Conservation (phyloP, 352 stramenopile species). For the Phytophthora pluvialis region DNA sequence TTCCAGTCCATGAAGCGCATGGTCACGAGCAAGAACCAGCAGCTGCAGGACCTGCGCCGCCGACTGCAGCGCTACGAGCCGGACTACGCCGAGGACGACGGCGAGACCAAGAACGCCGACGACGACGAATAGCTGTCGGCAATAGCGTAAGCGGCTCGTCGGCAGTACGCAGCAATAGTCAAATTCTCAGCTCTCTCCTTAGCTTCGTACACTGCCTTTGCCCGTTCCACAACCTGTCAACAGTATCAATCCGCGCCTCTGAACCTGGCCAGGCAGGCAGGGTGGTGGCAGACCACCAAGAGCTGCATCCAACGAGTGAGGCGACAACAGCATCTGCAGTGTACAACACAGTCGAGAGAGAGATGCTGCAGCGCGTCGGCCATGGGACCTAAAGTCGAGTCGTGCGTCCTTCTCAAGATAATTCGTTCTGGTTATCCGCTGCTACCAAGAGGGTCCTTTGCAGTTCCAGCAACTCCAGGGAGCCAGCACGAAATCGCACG, state of each 20-base stretch:
- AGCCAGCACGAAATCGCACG: conserved; percentile 32
- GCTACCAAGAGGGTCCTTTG: conserved; percentile 28
- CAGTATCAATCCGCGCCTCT: too few relatives aligned
- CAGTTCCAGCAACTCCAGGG: conserved; percentile 25
- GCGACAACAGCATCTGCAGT: too few relatives aligned
- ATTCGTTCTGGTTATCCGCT: conserved; percentile 48
- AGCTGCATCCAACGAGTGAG: too few relatives aligned
- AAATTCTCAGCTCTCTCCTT: neutral
- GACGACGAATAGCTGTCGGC: conserved; percentile 43
- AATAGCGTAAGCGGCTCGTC: neutral
- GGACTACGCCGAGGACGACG: conserved; percentile 55
- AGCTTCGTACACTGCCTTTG: too few relatives aligned
- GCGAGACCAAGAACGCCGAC: conserved; percentile 58
- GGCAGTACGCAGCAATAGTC: neutral
- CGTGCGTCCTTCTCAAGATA: conserved; percentile 41
- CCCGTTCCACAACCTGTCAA: too few relatives aligned
- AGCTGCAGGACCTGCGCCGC: conserved; percentile 70
- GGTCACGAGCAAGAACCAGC: conserved; percentile 84
- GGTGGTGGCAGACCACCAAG: too few relatives aligned
- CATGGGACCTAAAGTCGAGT: conserved; percentile 6
- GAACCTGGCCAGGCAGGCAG: too few relatives aligned
- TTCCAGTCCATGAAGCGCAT: conserved; percentile 88
- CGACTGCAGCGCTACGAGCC: conserved; percentile 81
- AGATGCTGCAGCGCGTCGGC: neutral
- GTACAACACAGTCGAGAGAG: too few relatives aligned